Evolutionary conservation across 1,284 basidiomycete species (phyloP), one percentile per base, ranked within the genome.

Genomic region (Limonomyces culmigenus): DNA sequence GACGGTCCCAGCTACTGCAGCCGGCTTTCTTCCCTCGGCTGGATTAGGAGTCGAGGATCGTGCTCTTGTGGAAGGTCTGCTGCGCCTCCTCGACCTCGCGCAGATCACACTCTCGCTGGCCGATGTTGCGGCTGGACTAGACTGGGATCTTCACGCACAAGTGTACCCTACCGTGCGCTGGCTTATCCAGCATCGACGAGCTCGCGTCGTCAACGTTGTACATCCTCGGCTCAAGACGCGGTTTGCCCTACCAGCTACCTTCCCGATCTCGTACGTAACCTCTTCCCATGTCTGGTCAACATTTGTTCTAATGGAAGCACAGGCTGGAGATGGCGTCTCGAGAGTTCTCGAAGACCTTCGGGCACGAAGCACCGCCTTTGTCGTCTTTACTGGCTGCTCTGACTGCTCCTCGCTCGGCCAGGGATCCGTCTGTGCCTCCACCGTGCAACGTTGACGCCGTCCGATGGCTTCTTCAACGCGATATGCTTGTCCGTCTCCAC

Each of bases 381-480:
- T 72, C 84, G 2, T 59, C 65, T 16, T 68, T 92, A 17, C 67
- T 92, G 19, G 64, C 83, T 2, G 65, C 62, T 8, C 70, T 92
- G 32, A 85, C 84, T 0, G 63, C 70, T 1, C 66, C 1, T 69
- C 74, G 16, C 66, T 70, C 31, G 68, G 69, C 42, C 64, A 68
- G 45, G 62, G 56, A 11, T 66, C 70, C 29, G 23, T 84, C 50
- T 92, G 81, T 53, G 74, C 73, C n/a, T 68, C 72, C 4, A 71
- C 85, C 20, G 76, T 85, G 13, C 62, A 68, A 85, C 50, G 68
- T 83, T 38, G 74, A 85, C 29, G 80, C 91, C 25, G 71, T 97
- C n/a, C 58, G 83, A 32, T 98, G 92, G 91, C 72, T 97, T 60
- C 65, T 98, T 27, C 80, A 85, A 43, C 73, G 77, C 35, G 85